These are phyloP conservation scores for Simplicillium aogashimaense DNA, from an alignment of 2,329 filamentous ascomycete genomes.

Conservation along the genomic window DNA sequence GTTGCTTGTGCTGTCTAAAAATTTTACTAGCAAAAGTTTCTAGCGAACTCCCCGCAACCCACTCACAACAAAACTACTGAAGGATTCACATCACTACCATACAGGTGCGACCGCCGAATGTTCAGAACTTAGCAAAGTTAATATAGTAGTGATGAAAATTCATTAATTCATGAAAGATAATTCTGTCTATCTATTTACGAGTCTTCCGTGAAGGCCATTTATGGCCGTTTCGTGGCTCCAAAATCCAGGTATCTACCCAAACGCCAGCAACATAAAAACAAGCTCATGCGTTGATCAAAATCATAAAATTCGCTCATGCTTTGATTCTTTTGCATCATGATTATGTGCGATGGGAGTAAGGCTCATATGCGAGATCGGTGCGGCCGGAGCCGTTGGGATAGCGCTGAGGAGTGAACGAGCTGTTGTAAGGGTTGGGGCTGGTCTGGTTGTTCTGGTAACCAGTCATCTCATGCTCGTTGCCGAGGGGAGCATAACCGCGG, in stretches of 20 bases:
- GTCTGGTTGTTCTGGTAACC: slow-evolving; percentile 26
- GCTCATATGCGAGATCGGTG: slow-evolving; percentile 51
- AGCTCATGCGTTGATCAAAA: not conserved
- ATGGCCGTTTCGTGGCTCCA: too few relatives aligned
- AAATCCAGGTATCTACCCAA: not conserved
- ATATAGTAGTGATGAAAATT: too few relatives aligned
- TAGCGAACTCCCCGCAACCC: too few relatives aligned
- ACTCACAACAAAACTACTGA: too few relatives aligned
- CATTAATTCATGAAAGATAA: too few relatives aligned
- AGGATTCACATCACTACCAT: too few relatives aligned
- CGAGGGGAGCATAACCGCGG: slow-evolving; percentile 24
- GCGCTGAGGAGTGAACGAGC: slow-evolving; percentile 16
- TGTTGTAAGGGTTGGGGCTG: slow-evolving; percentile 10
- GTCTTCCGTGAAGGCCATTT: too few relatives aligned
- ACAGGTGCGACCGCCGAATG: too few relatives aligned
- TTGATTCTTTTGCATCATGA: not conserved
- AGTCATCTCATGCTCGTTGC: slow-evolving; percentile 23
- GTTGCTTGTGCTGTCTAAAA: too few relatives aligned
- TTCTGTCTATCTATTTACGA: too few relatives aligned
- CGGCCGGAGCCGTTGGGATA: slow-evolving; percentile 31
- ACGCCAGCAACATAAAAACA: slow-evolving; percentile 2
- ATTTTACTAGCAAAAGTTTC: too few relatives aligned
- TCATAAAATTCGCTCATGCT: not conserved
- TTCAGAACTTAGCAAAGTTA: too few relatives aligned
- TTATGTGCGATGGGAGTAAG: slow-evolving; percentile 49